Evolutionary conservation across 495 filamentous ascomycete species (phyloP).

Genomic region (Penicillium arizonense): DNA sequence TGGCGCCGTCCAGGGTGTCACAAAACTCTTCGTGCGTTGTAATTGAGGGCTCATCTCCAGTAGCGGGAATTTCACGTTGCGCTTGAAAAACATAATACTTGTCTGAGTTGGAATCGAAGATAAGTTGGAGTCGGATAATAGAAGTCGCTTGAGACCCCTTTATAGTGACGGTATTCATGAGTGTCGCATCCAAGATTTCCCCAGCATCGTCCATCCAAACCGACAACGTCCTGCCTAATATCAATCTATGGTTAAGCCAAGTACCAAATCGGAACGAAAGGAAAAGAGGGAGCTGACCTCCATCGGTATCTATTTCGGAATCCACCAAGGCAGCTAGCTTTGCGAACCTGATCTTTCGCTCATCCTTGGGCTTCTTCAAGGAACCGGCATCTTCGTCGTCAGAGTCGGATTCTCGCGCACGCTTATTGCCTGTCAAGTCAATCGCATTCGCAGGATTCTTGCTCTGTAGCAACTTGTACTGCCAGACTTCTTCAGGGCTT

Average conservation of each 20-base stretch:
- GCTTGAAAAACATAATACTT: not conserved
- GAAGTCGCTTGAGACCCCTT: too few species aligned
- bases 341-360: not conserved
- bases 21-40: not conserved
- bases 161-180: not conserved
- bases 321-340: slow-evolving; percentile 5
- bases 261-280: not conserved
- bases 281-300: not conserved
- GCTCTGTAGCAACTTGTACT: not conserved
- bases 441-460: not conserved
- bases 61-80: too few species aligned
- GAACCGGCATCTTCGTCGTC: not conserved
- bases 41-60: not conserved
- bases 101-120: not conserved
- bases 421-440: slow-evolving; percentile 1
- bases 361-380: not conserved
- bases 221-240: not conserved
- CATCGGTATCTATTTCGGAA: not conserved
- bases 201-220: slow-evolving; percentile 6
- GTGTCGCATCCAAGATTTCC: slow-evolving; percentile 8
- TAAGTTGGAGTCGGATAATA: too few species aligned
- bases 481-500: not conserved
- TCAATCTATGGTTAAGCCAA: not conserved
- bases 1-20: not conserved
- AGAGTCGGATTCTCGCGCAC: not conserved